Evolutionary conservation across 768 basidiomycete species (phyloP), one percentile per base, ranked within the genome.

Genomic region (Trametes coccinea): DNA sequence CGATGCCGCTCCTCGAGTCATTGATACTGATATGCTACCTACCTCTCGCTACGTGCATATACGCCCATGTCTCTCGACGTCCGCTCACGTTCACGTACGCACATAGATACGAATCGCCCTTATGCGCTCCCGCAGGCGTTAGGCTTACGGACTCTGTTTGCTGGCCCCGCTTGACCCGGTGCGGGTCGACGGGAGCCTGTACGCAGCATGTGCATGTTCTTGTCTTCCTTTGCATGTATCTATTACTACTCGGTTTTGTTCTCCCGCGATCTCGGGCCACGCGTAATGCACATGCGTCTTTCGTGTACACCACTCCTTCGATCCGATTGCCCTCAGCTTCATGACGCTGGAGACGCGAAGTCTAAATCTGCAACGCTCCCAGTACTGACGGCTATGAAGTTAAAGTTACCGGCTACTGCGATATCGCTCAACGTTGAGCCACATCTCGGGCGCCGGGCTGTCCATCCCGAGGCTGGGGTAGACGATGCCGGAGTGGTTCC

Each of bases 401-500:
- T 22, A 22, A 22, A 22, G 22, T 22, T 22, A 22, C 22, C 22
- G 22, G 22, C 22, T 22, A 22, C 22, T 22, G 22, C 22, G 22
- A 13, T 49, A 49, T 4, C 8, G 27, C 11, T 14, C 37, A 4
- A 53, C 52, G 13, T 27, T 43, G 11, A 53, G 52, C 52, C 37
- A 43, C 57, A 50, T 16, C 57, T 58, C 57, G 8, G 57, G 57
- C 14, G 14, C 37, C 14, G 17, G 29, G 31, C 47, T 44, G 13
- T 50, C 39, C 39, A 39, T 30, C 1, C 56, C 47, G 14, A n/a
- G 14, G 8, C 22, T 56, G 6, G 58, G 58, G 27, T 46, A 60
- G 13, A 40, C 43, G 30, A 60, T 11, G 9, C 51, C 59, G 11
- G 51, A 33, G 39, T 37, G 27, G 52, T 60, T 53, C 59, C 59